phyloP scores from a whole-genome alignment of 352 stramenopile species.

The Saprolegnia diclina region DNA sequence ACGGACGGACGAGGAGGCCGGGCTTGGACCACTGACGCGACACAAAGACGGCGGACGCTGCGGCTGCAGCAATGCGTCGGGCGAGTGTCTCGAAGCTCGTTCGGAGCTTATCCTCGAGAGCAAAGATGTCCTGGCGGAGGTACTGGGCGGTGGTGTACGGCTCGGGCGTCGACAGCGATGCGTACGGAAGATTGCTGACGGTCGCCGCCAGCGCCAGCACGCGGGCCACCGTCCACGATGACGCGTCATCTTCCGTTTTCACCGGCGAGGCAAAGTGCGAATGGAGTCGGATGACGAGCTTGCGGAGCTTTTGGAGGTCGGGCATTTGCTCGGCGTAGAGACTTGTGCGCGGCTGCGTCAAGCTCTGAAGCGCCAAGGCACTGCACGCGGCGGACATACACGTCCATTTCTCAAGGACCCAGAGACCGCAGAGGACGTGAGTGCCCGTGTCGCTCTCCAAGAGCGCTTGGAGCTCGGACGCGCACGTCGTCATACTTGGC shows the following conservation, averaged over 20 bases:
- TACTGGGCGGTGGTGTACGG: slow-evolving; percentile 48
- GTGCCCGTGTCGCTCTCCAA: not conserved
- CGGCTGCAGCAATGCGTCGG: not conserved
- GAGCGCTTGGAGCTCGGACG: not conserved
- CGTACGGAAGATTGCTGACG: not conserved
- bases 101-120: slow-evolving; percentile 64
- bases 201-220: not conserved
- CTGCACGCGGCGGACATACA: not conserved
- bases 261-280: not conserved
- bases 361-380: too few relatives aligned
- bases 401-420: not conserved
- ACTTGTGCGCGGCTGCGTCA: too few relatives aligned
- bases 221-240: not conserved
- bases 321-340: slow-evolving; percentile 1
- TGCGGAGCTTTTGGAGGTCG: not conserved
- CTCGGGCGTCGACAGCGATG: not conserved
- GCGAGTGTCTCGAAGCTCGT: slow-evolving; percentile 40
- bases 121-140: slow-evolving; percentile 72
- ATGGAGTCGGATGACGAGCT: not conserved
- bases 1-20: slow-evolving; percentile 66
- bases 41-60: not conserved
- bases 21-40: slow-evolving; percentile 43
- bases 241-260: too few relatives aligned
- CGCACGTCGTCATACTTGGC: not conserved
- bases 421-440: not conserved